These are phyloP conservation scores for Sonneratia caseolaris DNA, from an alignment of 345 rosid species.

Conservation along the genomic window DNA sequence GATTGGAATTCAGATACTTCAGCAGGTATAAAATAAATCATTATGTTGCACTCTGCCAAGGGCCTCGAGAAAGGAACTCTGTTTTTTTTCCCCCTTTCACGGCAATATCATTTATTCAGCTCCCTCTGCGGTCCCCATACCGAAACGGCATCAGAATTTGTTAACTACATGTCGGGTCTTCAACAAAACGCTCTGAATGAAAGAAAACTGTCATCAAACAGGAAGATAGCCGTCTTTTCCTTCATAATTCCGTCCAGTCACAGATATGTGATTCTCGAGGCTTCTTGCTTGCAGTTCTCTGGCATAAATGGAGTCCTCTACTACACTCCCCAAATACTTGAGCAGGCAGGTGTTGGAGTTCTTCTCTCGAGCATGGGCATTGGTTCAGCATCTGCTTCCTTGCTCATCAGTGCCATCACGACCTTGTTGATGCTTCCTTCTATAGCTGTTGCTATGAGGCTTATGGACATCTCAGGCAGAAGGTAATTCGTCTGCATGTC, in stretches of 20 bases:
- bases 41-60: neutral
- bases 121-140: too few relatives aligned
- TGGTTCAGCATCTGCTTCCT: constrained; percentile 28
- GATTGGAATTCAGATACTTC: constrained; percentile 16
- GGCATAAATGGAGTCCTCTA: constrained; percentile 45
- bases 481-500: constrained; percentile 12
- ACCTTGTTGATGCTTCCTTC: constrained; percentile 37
- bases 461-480: constrained; percentile 42
- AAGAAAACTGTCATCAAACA: too few relatives aligned
- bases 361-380: constrained; percentile 30
- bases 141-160: too few relatives aligned
- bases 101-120: neutral
- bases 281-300: constrained; percentile 16
- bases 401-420: constrained; percentile 23
- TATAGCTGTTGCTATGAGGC: constrained; percentile 35
- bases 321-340: constrained; percentile 41
- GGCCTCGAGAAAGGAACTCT: neutral
- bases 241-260: neutral
- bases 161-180: too few relatives aligned
- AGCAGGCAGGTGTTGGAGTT: constrained; percentile 37
- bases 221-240: neutral
- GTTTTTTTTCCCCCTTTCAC: too few relatives aligned
- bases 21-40: constrained; percentile 9
- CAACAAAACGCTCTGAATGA: too few relatives aligned
- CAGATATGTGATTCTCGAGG: neutral